A percentile compares a stretch with the other conserved stretches of the same genome.
Conservation (phyloP, 352 stramenopile genomes). For the Phytophthora multivora region DNA sequence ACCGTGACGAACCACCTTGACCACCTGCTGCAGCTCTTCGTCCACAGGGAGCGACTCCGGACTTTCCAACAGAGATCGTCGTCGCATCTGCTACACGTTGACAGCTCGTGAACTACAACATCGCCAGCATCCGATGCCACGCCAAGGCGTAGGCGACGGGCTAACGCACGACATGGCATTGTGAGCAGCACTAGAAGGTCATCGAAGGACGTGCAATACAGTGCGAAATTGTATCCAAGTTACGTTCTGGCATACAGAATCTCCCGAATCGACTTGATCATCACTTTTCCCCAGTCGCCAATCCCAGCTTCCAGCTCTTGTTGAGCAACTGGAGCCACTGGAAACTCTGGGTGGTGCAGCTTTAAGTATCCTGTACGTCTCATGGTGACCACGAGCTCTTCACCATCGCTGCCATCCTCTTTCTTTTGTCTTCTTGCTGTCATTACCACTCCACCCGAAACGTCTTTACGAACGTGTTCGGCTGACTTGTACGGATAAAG, state of each 20-base stretch:
- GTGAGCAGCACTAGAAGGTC: constrained; percentile 1
- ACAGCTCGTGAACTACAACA: constrained; percentile 7
- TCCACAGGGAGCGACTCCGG: not conserved
- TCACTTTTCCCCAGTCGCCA: constrained; percentile 22
- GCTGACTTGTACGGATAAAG: constrained; percentile 30
- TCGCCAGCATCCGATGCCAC: constrained; percentile 3
- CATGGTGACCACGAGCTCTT: constrained; percentile 22
- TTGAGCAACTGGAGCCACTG: constrained; percentile 2
- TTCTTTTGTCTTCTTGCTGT: constrained; percentile 23
- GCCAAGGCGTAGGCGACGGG: constrained; percentile 10
- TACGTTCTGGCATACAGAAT: constrained; percentile 12
- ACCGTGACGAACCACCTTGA: constrained; percentile 14
- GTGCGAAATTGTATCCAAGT: not conserved
- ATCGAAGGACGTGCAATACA: no score
- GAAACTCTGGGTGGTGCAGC: constrained; percentile 20
- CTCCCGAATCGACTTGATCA: constrained; percentile 29
- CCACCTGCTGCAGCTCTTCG: constrained; percentile 14
- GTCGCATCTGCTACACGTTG: constrained; percentile 29
- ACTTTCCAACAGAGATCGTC: constrained; percentile 24
- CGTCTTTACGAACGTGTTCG: constrained; percentile 35
- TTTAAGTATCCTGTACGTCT: constrained; percentile 16
- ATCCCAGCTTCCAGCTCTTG: constrained; percentile 26
- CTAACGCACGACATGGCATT: constrained; percentile 2
- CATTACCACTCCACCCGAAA: constrained; percentile 32
- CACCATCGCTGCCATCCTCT: not conserved